A percentile compares a stretch with the other conserved stretches of the same genome.
Conservation (phyloP, 495 filamentous ascomycete genomes). For the Penicillium antarcticum region DNA sequence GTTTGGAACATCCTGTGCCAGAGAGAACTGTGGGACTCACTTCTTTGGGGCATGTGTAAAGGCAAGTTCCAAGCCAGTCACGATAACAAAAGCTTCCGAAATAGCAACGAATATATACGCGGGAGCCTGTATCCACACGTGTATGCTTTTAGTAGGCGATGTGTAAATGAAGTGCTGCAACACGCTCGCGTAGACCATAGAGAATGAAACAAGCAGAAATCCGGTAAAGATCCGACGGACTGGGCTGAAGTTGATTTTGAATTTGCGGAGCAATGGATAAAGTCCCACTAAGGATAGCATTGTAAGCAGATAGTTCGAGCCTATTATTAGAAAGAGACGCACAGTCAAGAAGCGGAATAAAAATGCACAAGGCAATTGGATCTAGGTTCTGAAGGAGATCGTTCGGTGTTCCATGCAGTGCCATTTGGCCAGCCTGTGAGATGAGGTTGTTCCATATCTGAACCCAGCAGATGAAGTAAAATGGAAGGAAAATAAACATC, state of each 20-base stretch:
- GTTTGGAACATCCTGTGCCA: background rate
- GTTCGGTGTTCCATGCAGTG: constrained; percentile 49
- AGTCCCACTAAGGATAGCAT: constrained; percentile 21
- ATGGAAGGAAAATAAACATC: constrained; percentile 45
- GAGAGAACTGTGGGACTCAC: background rate
- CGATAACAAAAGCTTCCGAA: constrained; percentile 56
- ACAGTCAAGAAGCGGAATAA: constrained; percentile 60
- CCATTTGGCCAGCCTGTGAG: constrained; percentile 43
- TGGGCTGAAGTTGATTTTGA: constrained; percentile 56
- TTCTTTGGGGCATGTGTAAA: constrained; percentile 28
- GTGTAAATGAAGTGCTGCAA: constrained; percentile 58
- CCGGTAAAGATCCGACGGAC: constrained; percentile 63
- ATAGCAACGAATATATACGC: constrained; percentile 56
- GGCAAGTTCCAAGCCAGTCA: constrained; percentile 50
- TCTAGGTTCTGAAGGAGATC: constrained; percentile 66
- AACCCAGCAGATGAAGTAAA: constrained; percentile 15
- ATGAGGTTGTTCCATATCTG: constrained; percentile 27
- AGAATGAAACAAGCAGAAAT: constrained; percentile 52
- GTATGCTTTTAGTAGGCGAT: constrained; percentile 37
- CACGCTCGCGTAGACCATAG: constrained; percentile 53
- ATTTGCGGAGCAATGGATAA: constrained; percentile 25
- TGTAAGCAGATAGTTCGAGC: background rate
- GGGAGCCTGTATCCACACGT: constrained; percentile 53
- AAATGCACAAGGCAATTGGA: constrained; percentile 58
- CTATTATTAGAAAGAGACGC: constrained; percentile 48